Conservation (phyloP, 2,329 filamentous ascomycete species). For the Fusarium humuli region DNA sequence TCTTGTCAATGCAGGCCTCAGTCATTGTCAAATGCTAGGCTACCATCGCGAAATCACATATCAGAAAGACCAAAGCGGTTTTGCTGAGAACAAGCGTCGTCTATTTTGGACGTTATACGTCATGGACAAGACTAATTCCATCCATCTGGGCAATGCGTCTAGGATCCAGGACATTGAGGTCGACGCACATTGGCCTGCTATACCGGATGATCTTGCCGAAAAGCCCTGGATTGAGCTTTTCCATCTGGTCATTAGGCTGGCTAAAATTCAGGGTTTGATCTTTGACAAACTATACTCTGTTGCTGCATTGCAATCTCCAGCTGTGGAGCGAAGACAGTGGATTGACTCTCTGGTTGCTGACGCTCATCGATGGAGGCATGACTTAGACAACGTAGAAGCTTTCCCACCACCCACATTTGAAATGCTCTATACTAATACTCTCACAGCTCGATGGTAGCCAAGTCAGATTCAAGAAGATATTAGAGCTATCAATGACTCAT, state of each 20-base stretch:
- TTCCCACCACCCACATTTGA: neutral
- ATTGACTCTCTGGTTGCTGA: constrained; percentile 19
- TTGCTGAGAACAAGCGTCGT: constrained; percentile 18
- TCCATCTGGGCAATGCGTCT: constrained; percentile 28
- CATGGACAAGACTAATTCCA: constrained; percentile 32
- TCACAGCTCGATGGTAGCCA: constrained; percentile 16
- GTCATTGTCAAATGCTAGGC: constrained; percentile 38
- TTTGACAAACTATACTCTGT: constrained; percentile 32
- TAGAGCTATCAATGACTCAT: constrained; percentile 10
- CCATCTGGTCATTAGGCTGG: constrained; percentile 19
- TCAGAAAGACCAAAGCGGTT: constrained; percentile 18
- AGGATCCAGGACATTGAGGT: constrained; percentile 37
- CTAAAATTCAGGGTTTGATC: constrained; percentile 23
- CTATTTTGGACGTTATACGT: constrained; percentile 39
- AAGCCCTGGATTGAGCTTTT: constrained; percentile 29
- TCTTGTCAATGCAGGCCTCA: constrained; percentile 21
- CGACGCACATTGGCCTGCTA: constrained; percentile 16
- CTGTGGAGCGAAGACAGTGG: constrained; percentile 11
- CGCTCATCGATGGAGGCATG: constrained; percentile 24
- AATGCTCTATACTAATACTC: neutral
- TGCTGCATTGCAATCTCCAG: constrained; percentile 2
- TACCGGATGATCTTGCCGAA: constrained; percentile 9
- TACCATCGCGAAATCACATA: constrained; percentile 36
- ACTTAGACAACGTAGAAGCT: constrained; percentile 16
- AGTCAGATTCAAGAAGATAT: constrained; percentile 11